phyloP scores from a whole-genome alignment of 805 yeast species.

The Lachancea sp. region DNA sequence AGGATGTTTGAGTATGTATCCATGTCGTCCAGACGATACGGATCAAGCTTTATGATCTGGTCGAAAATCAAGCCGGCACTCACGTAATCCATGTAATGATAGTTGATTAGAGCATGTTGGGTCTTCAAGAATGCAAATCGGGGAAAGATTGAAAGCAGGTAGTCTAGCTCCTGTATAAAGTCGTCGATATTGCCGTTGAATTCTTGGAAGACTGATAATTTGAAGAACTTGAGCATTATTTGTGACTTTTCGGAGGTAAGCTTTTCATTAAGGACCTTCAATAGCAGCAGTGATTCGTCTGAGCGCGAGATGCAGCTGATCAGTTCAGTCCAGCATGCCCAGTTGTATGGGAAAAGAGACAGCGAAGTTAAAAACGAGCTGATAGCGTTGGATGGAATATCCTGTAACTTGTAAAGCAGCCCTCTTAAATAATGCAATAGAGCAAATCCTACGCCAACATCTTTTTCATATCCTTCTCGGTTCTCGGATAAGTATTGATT shows the following conservation, averaged over 20 bases:
- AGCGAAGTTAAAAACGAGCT: slow-evolving; percentile 55
- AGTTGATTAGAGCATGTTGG: slow-evolving; percentile 75
- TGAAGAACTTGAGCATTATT: slow-evolving; percentile 51
- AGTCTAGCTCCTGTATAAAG: slow-evolving; percentile 45
- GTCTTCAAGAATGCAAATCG: slow-evolving; percentile 64
- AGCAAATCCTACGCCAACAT: slow-evolving; percentile 35
- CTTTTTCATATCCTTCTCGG: slow-evolving; percentile 12
- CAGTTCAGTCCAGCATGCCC: slow-evolving; percentile 91
- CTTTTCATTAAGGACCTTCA: slow-evolving; percentile 32
- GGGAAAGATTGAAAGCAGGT: slow-evolving; percentile 55
- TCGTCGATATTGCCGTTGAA: slow-evolving; percentile 62
- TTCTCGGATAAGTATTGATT: slow-evolving; percentile 16
- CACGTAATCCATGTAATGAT: slow-evolving; percentile 78
- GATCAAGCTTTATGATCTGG: slow-evolving; percentile 63
- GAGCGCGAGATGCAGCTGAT: slow-evolving; percentile 51
- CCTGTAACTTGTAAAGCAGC: slow-evolving; percentile 50
- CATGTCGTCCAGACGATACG: slow-evolving; percentile 81
- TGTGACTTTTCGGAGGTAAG: slow-evolving; percentile 14
- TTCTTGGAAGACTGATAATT: slow-evolving; percentile 65
- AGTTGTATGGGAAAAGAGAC: slow-evolving; percentile 69
- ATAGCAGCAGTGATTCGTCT: slow-evolving; percentile 49
- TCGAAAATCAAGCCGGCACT: slow-evolving; percentile 79
- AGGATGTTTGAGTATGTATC: slow-evolving; percentile 92
- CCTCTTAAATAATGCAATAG: slow-evolving; percentile 72
- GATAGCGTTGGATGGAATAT: slow-evolving; percentile 56